Conservation (phyloP, 2,329 filamentous ascomycete species). For the Aureobasidium lini region DNA sequence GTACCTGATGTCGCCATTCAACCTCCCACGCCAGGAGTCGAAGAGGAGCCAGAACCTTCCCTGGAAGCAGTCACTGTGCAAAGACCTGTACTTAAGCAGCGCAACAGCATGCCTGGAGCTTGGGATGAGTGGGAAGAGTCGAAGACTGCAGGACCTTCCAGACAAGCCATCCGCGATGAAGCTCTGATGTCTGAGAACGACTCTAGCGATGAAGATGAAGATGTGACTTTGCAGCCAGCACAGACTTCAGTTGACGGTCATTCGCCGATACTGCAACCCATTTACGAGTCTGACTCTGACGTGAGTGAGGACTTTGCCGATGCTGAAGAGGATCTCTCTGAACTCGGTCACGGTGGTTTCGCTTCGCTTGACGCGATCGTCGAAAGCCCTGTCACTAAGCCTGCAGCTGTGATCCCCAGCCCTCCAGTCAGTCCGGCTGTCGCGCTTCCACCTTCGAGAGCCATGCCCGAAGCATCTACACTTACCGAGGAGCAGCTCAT, state of each 20-base stretch:
- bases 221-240: not conserved
- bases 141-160: not conserved
- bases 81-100: constrained; percentile 3
- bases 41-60: constrained; percentile 15
- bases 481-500: not conserved
- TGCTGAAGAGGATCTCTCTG: constrained; percentile 64
- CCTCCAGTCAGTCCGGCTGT: constrained; percentile 23
- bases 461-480: constrained; percentile 11
- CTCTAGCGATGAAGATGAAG: constrained; percentile 12
- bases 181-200: constrained; percentile 1
- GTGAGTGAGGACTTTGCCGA: constrained; percentile 62
- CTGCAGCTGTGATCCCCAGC: constrained; percentile 8
- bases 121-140: constrained; percentile 12
- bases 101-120: constrained; percentile 14
- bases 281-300: constrained; percentile 29
- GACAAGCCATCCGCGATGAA: not conserved
- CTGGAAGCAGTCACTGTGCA: not conserved
- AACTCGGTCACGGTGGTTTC: constrained; percentile 59
- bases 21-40: constrained; percentile 29
- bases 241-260: not conserved
- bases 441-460: constrained; percentile 2
- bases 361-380: constrained; percentile 66
- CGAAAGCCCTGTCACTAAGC: constrained; percentile 44
- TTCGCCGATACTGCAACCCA: constrained; percentile 10
- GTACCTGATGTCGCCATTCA: constrained; percentile 26